phyloP scores from a whole-genome alignment of 768 basidiomycete species.

The Pisolithus marmoratus region DNA sequence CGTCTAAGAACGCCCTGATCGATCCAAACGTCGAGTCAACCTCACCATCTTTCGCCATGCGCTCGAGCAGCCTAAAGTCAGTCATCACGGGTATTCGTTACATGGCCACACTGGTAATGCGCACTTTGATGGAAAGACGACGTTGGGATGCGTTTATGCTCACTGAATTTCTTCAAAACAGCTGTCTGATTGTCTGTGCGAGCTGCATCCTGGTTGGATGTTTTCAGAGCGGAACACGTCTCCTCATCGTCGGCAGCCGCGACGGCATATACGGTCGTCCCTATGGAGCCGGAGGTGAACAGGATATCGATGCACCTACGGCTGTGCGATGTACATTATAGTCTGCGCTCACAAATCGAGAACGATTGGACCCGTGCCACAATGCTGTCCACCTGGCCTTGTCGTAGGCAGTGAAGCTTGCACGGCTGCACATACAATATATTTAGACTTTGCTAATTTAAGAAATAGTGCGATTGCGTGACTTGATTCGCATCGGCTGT shows the following conservation, averaged over 20 bases:
- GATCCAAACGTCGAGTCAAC: background rate
- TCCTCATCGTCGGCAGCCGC: background rate
- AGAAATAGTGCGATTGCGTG: too few relatives aligned
- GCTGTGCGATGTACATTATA: background rate
- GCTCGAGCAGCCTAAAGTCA: background rate
- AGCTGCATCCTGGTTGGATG: slow-evolving; percentile 7
- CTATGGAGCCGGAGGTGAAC: slow-evolving; percentile 7
- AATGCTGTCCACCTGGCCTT: too few relatives aligned
- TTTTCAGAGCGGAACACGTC: slow-evolving; percentile 1
- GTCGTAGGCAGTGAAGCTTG: too few relatives aligned
- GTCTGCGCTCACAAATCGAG: too few relatives aligned
- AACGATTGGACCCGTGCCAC: too few relatives aligned
- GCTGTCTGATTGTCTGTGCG: background rate
- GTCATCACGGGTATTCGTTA: background rate
- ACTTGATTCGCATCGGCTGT: too few relatives aligned
- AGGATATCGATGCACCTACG: slow-evolving; percentile 1
- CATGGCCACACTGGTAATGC: background rate
- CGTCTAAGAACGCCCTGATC: slow-evolving; percentile 5
- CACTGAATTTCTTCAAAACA: background rate
- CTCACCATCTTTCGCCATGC: background rate
- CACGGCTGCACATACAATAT: too few relatives aligned
- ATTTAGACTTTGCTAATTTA: too few relatives aligned
- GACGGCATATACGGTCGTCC: slow-evolving; percentile 8
- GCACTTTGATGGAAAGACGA: background rate
- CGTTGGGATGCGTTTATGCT: background rate